A percentile compares a stretch with the other conserved stretches of the same genome.
These are phyloP conservation scores for Alloascoidea hylecoeti DNA, from an alignment of 805 yeast species.

Conservation along the genomic window DNA sequence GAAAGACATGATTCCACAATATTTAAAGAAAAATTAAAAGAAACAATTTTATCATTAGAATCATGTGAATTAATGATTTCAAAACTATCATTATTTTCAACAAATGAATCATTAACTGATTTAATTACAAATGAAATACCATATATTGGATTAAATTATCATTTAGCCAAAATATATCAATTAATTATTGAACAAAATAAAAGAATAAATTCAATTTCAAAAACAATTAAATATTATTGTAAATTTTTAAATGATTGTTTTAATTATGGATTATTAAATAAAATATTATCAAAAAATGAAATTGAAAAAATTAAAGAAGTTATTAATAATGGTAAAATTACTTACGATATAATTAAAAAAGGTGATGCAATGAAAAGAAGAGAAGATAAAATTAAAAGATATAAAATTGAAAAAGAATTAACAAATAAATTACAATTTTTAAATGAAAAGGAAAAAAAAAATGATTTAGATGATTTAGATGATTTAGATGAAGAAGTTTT, in stretches of 20 bases:
- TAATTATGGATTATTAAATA: background rate
- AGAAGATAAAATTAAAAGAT: conserved; percentile 59
- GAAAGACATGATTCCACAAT: conserved; percentile 26
- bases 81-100: conserved; percentile 47
- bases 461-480: conserved; percentile 16
- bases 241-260: background rate
- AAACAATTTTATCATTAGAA: conserved; percentile 26
- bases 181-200: conserved; percentile 9
- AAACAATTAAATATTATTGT: background rate
- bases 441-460: conserved; percentile 17
- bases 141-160: conserved; percentile 44
- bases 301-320: background rate
- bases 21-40: conserved; percentile 24
- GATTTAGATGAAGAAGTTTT: conserved; percentile 49
- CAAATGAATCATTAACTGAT: conserved; percentile 61
- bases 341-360: too few relatives aligned
- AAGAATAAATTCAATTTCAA: background rate
- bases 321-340: background rate
- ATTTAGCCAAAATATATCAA: conserved; percentile 31
- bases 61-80: conserved; percentile 28
- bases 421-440: conserved; percentile 27
- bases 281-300: background rate
- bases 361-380: too few relatives aligned
- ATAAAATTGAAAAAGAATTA: conserved; percentile 43
- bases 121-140: conserved; percentile 47